A percentile compares a stretch with the other conserved stretches of the same genome.
Conservation (phyloP, 208 protist species). For the Porcisia deanei region DNA sequence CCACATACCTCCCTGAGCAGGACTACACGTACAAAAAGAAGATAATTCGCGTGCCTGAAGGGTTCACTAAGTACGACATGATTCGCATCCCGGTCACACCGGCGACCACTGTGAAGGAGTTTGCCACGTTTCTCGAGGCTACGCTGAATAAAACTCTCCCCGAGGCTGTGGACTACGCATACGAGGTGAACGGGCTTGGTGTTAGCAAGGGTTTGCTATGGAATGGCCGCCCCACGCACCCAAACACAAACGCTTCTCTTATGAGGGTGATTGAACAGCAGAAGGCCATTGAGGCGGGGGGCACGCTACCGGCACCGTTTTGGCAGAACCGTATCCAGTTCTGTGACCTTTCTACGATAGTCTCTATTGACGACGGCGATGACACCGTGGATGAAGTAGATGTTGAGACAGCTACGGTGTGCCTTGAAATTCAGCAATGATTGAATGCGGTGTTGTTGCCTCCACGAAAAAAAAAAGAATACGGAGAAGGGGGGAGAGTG, state of each 20-base stretch:
- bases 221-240: slow-evolving; percentile 71
- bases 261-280: slow-evolving; percentile 87
- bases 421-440: slow-evolving; percentile 55
- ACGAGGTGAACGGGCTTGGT: slow-evolving; percentile 81
- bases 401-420: slow-evolving; percentile 81
- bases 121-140: slow-evolving; percentile 48
- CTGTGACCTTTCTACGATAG: slow-evolving; percentile 72
- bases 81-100: slow-evolving; percentile 67
- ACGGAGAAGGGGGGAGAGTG: neutral
- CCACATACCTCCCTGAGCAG: slow-evolving; percentile 84
- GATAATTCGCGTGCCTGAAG: slow-evolving; percentile 76
- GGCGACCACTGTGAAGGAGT: slow-evolving; percentile 72
- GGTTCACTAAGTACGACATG: slow-evolving; percentile 89
- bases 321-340: slow-evolving; percentile 83
- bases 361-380: slow-evolving; percentile 76
- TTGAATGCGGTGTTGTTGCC: neutral
- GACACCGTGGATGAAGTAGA: slow-evolving; percentile 80
- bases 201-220: slow-evolving; percentile 86
- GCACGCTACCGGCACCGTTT: slow-evolving; percentile 50
- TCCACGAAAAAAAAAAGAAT: neutral
- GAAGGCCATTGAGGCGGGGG: slow-evolving; percentile 60
- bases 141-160: slow-evolving; percentile 59
- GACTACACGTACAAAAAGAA: slow-evolving; percentile 90
- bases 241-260: slow-evolving; percentile 73
- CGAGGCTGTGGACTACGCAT: slow-evolving; percentile 31